phyloP scores from a whole-genome alignment of 2,329 filamentous ascomycete species.

The Chaetoscypha palmicola region DNA sequence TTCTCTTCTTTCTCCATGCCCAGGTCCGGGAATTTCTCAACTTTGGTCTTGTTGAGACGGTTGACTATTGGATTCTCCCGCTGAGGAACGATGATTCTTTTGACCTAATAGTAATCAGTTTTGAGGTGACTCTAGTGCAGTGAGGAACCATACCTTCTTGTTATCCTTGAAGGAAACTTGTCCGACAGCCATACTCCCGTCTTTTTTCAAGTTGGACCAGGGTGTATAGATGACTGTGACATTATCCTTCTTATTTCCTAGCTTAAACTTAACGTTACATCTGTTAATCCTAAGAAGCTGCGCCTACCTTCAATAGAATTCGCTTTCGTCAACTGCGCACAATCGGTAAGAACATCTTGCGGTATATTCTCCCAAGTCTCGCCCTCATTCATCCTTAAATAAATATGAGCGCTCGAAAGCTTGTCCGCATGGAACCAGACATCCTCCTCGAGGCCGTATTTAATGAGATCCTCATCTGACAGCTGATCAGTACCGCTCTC shows the following conservation, averaged over 20 bases:
- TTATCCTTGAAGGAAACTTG: constrained; percentile 92
- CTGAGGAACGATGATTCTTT: constrained; percentile 68
- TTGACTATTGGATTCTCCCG: constrained; percentile 91
- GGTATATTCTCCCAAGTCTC: constrained; percentile 81
- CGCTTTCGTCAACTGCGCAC: constrained; percentile 95
- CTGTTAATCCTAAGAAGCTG: not conserved
- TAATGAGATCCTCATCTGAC: constrained; percentile 91
- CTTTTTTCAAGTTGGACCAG: constrained; percentile 93
- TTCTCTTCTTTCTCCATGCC: constrained; percentile 74
- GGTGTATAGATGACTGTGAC: constrained; percentile 95
- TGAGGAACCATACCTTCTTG: constrained; percentile 53
- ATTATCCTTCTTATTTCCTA: constrained; percentile 98
- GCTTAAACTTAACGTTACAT: constrained; percentile 11
- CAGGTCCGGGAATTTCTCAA: constrained; percentile 81
- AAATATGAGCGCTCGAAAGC: constrained; percentile 92
- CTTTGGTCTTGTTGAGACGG: constrained; percentile 93
- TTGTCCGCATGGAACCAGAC: constrained; percentile 99
- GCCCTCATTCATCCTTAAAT: constrained; percentile 73
- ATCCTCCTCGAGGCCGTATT: constrained; percentile 89
- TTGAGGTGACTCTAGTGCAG: no score
- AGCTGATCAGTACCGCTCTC: constrained; percentile 8
- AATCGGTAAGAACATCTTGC: constrained; percentile 68
- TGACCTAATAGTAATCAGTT: no score
- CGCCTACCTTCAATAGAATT: constrained; percentile 87
- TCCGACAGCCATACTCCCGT: constrained; percentile 89